These are phyloP conservation scores for Penicillium fimorum DNA, from an alignment of 495 filamentous ascomycete species.

Conservation along the genomic window DNA sequence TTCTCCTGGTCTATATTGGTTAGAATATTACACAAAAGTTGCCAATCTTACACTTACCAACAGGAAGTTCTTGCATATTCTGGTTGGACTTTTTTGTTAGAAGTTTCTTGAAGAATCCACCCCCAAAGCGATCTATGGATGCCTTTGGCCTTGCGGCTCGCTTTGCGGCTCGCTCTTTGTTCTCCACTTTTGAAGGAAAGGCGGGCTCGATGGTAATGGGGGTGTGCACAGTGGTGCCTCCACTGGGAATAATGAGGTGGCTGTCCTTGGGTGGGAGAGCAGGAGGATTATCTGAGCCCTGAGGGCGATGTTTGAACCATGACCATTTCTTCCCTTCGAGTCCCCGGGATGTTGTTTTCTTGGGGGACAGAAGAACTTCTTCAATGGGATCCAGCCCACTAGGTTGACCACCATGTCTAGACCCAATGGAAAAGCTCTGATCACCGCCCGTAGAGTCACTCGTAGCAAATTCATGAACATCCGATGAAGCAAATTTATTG, in stretches of 20 bases:
- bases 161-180: conserved; percentile 1
- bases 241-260: conserved; percentile 25
- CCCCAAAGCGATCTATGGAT: conserved; percentile 29
- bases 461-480: conserved; percentile 4
- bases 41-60: conserved; percentile 25
- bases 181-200: background rate
- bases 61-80: conserved; percentile 8
- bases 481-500: background rate
- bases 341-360: conserved; percentile 17
- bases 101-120: conserved; percentile 33
- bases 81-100: conserved; percentile 35
- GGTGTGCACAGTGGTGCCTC: conserved; percentile 27
- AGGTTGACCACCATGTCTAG: conserved; percentile 18
- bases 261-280: conserved; percentile 18
- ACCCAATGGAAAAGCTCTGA: conserved; percentile 19
- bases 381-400: conserved; percentile 33
- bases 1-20: conserved; percentile 8
- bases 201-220: conserved; percentile 15
- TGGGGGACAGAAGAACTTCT: conserved; percentile 32
- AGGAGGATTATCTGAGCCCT: conserved; percentile 33
- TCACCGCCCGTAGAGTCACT: background rate
- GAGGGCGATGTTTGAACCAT: conserved; percentile 63
- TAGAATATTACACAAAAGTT: background rate
- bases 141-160: conserved; percentile 21
- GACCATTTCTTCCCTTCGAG: conserved; percentile 55